Percentiles rank a stretch among this genome's conserved stretches.
phyloP scores from a whole-genome alignment of 2,329 filamentous ascomycete species.

The Colletotrichum godetiae region DNA sequence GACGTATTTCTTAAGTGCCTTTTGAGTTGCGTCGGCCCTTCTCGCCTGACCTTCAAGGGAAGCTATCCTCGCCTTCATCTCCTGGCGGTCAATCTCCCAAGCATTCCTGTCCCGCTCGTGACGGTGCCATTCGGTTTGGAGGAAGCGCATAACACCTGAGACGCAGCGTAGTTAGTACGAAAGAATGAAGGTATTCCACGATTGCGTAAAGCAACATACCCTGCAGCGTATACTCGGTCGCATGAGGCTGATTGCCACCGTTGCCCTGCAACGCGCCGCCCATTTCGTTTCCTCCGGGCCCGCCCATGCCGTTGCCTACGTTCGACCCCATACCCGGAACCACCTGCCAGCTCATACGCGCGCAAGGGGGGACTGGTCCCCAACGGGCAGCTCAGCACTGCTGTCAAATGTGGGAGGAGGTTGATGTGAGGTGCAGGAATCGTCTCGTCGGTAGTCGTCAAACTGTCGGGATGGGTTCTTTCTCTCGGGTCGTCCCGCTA shows the following conservation, averaged over 20 bases:
- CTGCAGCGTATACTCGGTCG: slow-evolving; percentile 72
- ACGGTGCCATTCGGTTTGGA: slow-evolving; percentile 98
- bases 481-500: slow-evolving; percentile 2
- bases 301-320: slow-evolving; percentile 50
- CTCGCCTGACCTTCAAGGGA: slow-evolving; percentile 90
- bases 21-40: slow-evolving; percentile 88
- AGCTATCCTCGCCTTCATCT: slow-evolving; percentile 98
- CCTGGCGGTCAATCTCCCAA: slow-evolving; percentile 98
- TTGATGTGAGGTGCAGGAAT: neutral
- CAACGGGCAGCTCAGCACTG: slow-evolving; percentile 24
- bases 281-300: slow-evolving; percentile 55
- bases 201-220: slow-evolving; percentile 46
- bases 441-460: neutral
- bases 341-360: slow-evolving; percentile 50
- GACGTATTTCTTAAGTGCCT: slow-evolving; percentile 90
- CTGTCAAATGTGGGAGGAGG: neutral
- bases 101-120: slow-evolving; percentile 97
- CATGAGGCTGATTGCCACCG: slow-evolving; percentile 63
- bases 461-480: neutral
- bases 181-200: neutral
- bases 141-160: slow-evolving; percentile 95
- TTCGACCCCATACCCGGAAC: slow-evolving; percentile 53
- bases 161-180: neutral
- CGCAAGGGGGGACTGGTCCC: slow-evolving; percentile 28
- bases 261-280: slow-evolving; percentile 58